phyloP scores from a whole-genome alignment of 805 yeast species.

The Yamadazyma kitorensis region DNA sequence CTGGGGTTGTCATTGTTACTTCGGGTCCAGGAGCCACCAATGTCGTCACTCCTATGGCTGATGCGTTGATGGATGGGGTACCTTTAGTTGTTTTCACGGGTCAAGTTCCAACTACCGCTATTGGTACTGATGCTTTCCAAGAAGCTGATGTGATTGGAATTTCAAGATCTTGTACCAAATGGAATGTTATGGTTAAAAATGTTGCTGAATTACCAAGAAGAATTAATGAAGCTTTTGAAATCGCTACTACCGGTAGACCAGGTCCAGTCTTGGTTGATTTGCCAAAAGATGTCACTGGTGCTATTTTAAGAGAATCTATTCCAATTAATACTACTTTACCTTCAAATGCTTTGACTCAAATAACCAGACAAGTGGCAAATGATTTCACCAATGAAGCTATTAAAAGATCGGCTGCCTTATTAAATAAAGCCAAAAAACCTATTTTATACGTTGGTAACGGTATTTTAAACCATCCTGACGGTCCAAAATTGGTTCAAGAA shows the following conservation, averaged over 20 bases:
- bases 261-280: conserved; percentile 97
- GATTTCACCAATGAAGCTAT: conserved; percentile 76
- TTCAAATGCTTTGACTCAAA: conserved; percentile 61
- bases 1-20: conserved; percentile 97
- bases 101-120: conserved; percentile 92
- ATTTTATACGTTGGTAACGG: conserved; percentile 92
- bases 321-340: conserved; percentile 81
- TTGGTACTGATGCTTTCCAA: conserved; percentile 98
- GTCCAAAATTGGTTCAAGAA: conserved; percentile 76
- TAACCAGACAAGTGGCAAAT: conserved; percentile 67
- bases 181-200: conserved; percentile 98
- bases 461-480: conserved; percentile 72
- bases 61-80: conserved; percentile 95
- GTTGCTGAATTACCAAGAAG: conserved; percentile 93
- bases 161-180: conserved; percentile 94
- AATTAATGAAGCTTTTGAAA: conserved; percentile 97
- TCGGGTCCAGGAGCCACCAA: conserved; percentile 99
- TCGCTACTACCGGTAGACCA: conserved; percentile 94
- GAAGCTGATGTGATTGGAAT: conserved; percentile 98
- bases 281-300: conserved; percentile 97
- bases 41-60: conserved; percentile 97
- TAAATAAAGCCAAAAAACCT: conserved; percentile 84
- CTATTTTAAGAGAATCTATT: conserved; percentile 79
- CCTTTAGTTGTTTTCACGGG: conserved; percentile 97
- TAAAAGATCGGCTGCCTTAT: conserved; percentile 69